A percentile compares a stretch with the other conserved stretches of the same genome.
These are phyloP conservation scores for Trametes meyenii DNA, from an alignment of 768 basidiomycete species.

Conservation along the genomic window DNA sequence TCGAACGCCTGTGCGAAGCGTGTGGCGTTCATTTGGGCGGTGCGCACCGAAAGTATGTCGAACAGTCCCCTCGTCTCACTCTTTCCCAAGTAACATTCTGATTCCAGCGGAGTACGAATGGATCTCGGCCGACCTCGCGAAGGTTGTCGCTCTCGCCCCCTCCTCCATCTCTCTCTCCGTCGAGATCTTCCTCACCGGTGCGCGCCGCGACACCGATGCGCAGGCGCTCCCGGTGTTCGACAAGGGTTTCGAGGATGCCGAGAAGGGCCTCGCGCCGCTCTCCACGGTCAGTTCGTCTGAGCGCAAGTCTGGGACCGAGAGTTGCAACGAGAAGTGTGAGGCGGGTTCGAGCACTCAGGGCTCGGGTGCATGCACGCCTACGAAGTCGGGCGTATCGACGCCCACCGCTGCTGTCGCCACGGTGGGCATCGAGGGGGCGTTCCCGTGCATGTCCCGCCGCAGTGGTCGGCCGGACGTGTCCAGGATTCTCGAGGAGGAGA, in stretches of 20 bases:
- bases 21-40: constrained; percentile 36
- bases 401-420: neutral
- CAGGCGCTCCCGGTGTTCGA: constrained; percentile 2
- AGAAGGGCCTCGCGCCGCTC: neutral
- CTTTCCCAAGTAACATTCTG: neutral
- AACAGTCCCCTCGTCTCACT: neutral
- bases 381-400: neutral
- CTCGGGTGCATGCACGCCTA: neutral
- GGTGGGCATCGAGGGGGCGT: neutral
- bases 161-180: constrained; percentile 23
- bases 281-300: neutral
- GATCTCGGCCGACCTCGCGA: constrained; percentile 18
- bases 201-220: neutral
- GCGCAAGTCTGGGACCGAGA: neutral
- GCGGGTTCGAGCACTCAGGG: neutral
- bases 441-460: neutral
- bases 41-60: constrained; percentile 31
- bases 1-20: constrained; percentile 28
- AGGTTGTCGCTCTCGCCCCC: constrained; percentile 18
- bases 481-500: constrained; percentile 29
- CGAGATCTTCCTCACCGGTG: constrained; percentile 26
- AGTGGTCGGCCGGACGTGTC: constrained; percentile 31
- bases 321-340: neutral
- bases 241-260: neutral
- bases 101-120: constrained; percentile 29